Base-by-base conservation (phyloP, 73 alveolate species). In the Breviolum minutum region DNA sequence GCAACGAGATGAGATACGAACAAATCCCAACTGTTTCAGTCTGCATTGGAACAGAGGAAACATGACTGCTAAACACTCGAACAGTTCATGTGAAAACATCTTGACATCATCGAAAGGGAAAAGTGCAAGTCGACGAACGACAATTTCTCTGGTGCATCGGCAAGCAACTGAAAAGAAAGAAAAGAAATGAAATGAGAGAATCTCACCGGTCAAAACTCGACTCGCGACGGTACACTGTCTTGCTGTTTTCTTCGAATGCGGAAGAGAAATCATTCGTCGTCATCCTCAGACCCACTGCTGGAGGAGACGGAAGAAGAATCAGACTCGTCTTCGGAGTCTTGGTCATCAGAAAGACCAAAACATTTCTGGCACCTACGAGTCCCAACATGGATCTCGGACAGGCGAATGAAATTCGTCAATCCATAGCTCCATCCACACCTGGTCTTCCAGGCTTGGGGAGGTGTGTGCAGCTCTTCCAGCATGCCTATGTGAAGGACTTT, bases 391-490 rank as follows among this genome's bases (percentile, higher is more conserved):
- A 77, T 77, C 86, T 77, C 86, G 24, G 30, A 27, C 63, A 77
- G 63, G 6, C 86, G 60, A 16, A 77, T 11, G 63, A 77, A 77
- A 26, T 77, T 77, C 6, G 86, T 7, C 63, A 10, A 16, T 10
- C 86, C 86, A 77, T 77, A 77, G 86, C 22, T 7, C 86, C 86
- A 77, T 24, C 86, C 86, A 77, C 86, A 77, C 63, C 63, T 60
- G 8, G 86, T n/a, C 11, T 26, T 17, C 86, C 86, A 77, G 27
- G 86, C 60, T 8, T 16, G 24, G 10, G 86, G 86, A 27, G 61
- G 61, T 60, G 24, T 77, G 86, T 22, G 24, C 16, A 77, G 86
- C 22, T 77, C 86, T 27, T 77, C 24, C 16, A 7, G 22, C 8
- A 60, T 27, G 6, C 86, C 86, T 16, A 77, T 6, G 63, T 77